Evolutionary conservation across 2,329 filamentous ascomycete species (phyloP), one percentile per base, ranked within the genome.

Genomic region (Mycosphaerella arachidis): DNA sequence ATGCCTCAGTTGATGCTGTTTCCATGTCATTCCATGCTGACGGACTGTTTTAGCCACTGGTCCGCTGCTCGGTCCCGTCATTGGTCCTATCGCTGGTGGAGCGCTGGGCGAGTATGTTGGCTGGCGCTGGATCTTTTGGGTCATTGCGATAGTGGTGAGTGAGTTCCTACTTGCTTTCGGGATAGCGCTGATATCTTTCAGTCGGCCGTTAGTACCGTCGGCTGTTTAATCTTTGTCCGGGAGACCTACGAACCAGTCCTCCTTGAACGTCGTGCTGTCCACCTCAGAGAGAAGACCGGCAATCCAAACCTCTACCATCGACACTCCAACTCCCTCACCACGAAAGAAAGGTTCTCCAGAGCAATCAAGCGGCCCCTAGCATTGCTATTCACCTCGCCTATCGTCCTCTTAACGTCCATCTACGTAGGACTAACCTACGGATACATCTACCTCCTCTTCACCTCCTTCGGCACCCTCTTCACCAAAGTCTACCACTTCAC

Each of bases 101-200:
- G 83, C 81, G 57, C 70, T 84, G 0, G 76, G 75, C 0, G 71
- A 78, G 37, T 76, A 75, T 5, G 71, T 73, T 18, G 78, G 77
- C 55, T 89, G 86, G 86, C 83, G 82, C 73, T 88, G 86, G 80
- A 83, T 88, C 1, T 88, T 88, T 70, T 87, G 85, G 64, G 81
- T 35, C 31, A 35, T 35, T 12, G 12, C 31, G 7, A 35, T 35
- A 35, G 31, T 35, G 31, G 31, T 35, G 12, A 35, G 31, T 9
- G 2, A 9, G 31, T 9, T 35, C 31, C 12, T 12, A 12, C 12
- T 12, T 12, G 12, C 7, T 35, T 35, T 35, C 8, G 7, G 1
- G 12, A 12, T 4, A 35, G 8, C 7, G 12, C 31, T 35, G 12
- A 35, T 12, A 35, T 12, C 31, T 35, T 35, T 12, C 31, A 35